Percentiles rank a stretch among this genome's conserved stretches.
These are phyloP conservation scores for Kwoniella newhampshirensis DNA, from an alignment of 768 basidiomycete genomes.

Conservation along the genomic window DNA sequence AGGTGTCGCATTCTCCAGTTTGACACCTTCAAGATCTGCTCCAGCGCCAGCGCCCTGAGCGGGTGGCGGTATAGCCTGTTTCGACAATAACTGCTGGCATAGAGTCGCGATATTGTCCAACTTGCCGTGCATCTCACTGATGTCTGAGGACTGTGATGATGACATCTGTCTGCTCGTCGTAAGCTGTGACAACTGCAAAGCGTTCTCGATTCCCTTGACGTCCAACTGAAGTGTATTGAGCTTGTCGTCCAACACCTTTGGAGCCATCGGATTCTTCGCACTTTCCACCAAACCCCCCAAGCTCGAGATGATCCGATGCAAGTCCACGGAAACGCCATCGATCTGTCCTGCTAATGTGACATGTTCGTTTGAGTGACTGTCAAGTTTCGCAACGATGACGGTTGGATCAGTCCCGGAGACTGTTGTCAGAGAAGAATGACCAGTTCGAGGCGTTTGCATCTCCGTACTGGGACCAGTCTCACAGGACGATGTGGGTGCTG, in stretches of 20 bases:
- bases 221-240: slow-evolving; percentile 35
- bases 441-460: slow-evolving; percentile 26
- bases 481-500: slow-evolving; percentile 17
- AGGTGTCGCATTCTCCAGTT: background rate
- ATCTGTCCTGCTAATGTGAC: slow-evolving; percentile 27
- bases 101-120: slow-evolving; percentile 41
- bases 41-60: background rate
- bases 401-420: slow-evolving; percentile 22
- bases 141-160: background rate
- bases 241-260: slow-evolving; percentile 25
- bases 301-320: slow-evolving; percentile 25
- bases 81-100: slow-evolving; percentile 34
- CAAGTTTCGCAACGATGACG: slow-evolving; percentile 34
- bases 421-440: slow-evolving; percentile 15
- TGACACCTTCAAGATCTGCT: background rate
- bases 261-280: slow-evolving; percentile 1
- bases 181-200: slow-evolving; percentile 35
- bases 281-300: slow-evolving; percentile 14
- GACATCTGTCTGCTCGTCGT: slow-evolving; percentile 8
- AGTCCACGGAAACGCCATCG: slow-evolving; percentile 29
- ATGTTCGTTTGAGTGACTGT: slow-evolving; percentile 34
- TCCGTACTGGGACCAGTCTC: slow-evolving; percentile 13
- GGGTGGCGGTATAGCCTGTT: background rate
- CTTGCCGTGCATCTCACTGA: slow-evolving; percentile 35
- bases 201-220: slow-evolving; percentile 43